These are phyloP conservation scores for Fusarium sp. DNA, from an alignment of 2,329 filamentous ascomycete species.

Conservation along the genomic window DNA sequence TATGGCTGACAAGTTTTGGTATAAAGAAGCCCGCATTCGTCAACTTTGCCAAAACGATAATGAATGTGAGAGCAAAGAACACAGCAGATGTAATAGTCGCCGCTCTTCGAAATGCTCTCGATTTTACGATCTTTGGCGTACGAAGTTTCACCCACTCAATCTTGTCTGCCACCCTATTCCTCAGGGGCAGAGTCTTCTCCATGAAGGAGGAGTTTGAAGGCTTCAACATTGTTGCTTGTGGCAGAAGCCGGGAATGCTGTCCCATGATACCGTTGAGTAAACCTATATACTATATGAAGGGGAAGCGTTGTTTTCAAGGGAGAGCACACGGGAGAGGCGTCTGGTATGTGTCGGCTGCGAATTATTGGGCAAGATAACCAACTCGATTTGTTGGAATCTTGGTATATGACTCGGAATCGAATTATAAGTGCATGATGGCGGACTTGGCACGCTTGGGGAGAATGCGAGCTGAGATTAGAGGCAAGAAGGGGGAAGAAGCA, in stretches of 20 bases:
- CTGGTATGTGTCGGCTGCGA: conserved; percentile 12
- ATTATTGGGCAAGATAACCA: background rate
- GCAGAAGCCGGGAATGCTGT: conserved; percentile 1
- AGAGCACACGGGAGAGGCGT: conserved; percentile 10
- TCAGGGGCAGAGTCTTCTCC: conserved; percentile 20
- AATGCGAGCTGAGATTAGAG: background rate
- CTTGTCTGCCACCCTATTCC: conserved; percentile 2
- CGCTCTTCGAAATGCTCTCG: conserved; percentile 32
- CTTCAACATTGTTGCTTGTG: conserved; percentile 24
- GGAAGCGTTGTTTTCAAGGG: conserved; percentile 4
- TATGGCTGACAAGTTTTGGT: conserved; percentile 27
- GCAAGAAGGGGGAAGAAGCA: background rate
- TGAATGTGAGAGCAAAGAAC: conserved; percentile 16
- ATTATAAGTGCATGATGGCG: background rate
- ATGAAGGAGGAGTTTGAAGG: conserved; percentile 14
- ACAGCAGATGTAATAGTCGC: conserved; percentile 20
- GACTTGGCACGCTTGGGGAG: background rate
- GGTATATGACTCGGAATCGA: background rate
- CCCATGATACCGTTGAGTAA: background rate
- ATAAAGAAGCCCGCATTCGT: conserved; percentile 31
- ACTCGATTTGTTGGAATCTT: conserved; percentile 4
- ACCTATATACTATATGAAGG: conserved; percentile 6
- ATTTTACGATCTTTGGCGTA: conserved; percentile 23
- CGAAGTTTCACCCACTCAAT: conserved; percentile 16
- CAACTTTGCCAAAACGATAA: conserved; percentile 28